Base-by-base conservation (phyloP, 176 grass and related monocot genomes). In the Tuctoria greenei region DNA sequence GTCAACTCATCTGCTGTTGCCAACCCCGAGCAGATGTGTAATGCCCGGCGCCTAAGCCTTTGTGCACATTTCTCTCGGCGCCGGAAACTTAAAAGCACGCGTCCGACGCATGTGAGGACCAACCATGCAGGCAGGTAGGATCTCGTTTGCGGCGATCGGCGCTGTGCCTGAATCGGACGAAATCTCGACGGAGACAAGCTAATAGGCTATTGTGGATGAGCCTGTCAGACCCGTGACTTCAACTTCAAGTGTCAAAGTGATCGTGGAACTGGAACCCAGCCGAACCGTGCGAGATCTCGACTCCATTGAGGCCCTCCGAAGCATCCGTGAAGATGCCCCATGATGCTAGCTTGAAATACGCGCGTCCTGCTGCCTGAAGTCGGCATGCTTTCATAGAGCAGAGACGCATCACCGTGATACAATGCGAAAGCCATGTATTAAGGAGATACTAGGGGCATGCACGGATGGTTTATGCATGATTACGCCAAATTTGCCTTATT, bases 261-360 rank as follows among this genome's bases (percentile, higher is more conserved):
- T 74, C 18, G 46, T 82, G 67, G 78, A 63, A 81, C 66, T 82
- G 67, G 78, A 63, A 81, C 66, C 67, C 57, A 72, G 78, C 78
- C 67, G 23, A 81, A 81, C 78, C 57, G 54, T 12, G n/a, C 45
- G 45, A 55, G 2, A 7, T 20, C 66, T 23, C 54, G 25, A 31
- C 17, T 31, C 25, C 37, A 7, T 31, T 3, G 31, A 31, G 31
- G 31, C 18, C 31, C 21, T 12, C 2, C 49, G 46, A 72, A 81
- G 67, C 43, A 64, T 28, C 28, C 34, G 11, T 43, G 78, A 81
- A 81, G 78, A 10, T 41, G 57, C 49, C 5, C 8, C 1, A 2
- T 4, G 31, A 2, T 20, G 45, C 10, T 21, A 36, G 69, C 69
- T 62, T 35, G 15, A 57, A 24, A 45, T 31, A 0, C 13, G 58